These are phyloP conservation scores for Saturnispora zaruensis DNA, from an alignment of 805 yeast genomes.

Conservation along the genomic window DNA sequence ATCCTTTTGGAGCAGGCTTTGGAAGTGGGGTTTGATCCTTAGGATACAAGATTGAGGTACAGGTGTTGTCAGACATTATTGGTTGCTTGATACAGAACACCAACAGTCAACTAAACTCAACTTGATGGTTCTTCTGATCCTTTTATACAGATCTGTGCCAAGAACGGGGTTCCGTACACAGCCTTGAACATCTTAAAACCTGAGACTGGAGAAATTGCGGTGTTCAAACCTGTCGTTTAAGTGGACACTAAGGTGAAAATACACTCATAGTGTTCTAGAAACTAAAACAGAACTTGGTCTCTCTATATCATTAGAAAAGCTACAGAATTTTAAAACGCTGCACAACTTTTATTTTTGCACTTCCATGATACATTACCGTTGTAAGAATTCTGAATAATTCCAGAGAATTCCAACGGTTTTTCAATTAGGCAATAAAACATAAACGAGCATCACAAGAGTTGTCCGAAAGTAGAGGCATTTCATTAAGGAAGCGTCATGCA, in stretches of 20 bases:
- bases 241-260: not conserved
- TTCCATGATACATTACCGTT: not conserved
- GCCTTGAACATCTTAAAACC: not conserved
- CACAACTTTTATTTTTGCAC: not conserved
- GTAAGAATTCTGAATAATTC: not conserved
- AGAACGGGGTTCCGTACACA: conserved; percentile 1
- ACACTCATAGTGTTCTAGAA: not conserved
- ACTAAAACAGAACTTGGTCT: not conserved
- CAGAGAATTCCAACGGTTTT: not conserved
- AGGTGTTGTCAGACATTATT: conserved; percentile 19
- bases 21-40: conserved; percentile 23
- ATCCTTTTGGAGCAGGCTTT: conserved; percentile 21
- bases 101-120: not conserved
- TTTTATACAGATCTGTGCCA: not conserved
- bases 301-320: not conserved
- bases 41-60: conserved; percentile 19
- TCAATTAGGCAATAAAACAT: not conserved
- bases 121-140: not conserved
- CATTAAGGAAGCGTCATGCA: not conserved
- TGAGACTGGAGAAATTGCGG: not conserved
- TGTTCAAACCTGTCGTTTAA: not conserved
- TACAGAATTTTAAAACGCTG: not conserved
- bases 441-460: not conserved
- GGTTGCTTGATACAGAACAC: not conserved
- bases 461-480: not conserved